Conservation (phyloP, 1,284 basidiomycete genomes). For the Psilocybe mexicana region DNA sequence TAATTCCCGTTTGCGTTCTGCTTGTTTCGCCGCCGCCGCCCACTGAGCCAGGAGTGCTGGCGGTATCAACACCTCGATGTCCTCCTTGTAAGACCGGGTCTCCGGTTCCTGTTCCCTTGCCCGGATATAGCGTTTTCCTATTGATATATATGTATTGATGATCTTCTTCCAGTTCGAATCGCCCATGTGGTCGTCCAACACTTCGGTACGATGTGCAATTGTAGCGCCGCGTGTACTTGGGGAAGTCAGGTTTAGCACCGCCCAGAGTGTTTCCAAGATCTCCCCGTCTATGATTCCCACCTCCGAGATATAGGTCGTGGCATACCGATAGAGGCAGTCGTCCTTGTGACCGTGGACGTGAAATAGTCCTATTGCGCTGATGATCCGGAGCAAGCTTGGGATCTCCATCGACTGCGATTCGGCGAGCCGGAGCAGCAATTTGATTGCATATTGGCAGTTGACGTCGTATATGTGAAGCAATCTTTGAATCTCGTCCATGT, state of each 20-base stretch:
- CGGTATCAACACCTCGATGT: no score
- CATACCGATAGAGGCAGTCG: slow-evolving; percentile 20
- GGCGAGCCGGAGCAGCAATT: slow-evolving; percentile 14
- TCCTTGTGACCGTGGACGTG: slow-evolving; percentile 25
- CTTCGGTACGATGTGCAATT: slow-evolving; percentile 16
- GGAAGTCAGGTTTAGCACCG: slow-evolving; percentile 10
- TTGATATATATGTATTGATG: no score
- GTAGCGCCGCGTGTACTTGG: slow-evolving; percentile 13
- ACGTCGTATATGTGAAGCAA: slow-evolving; percentile 25
- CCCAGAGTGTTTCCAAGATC: slow-evolving; percentile 15
- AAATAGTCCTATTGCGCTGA: slow-evolving; percentile 22
- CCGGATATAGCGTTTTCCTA: no score
- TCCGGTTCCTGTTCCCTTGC: no score
- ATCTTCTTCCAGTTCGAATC: slow-evolving; percentile 10
- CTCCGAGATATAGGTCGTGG: slow-evolving; percentile 17
- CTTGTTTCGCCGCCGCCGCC: no score
- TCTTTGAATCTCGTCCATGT: slow-evolving; percentile 3
- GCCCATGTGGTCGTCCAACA: slow-evolving; percentile 18
- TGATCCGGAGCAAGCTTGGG: neutral
- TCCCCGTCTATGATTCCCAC: slow-evolving; percentile 11
- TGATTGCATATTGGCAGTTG: slow-evolving; percentile 22
- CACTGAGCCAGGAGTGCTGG: no score
- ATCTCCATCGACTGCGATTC: neutral
- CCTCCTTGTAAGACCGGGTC: no score
- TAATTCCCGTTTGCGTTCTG: no score